Percentiles rank a stretch among this genome's conserved stretches.
phyloP scores from a whole-genome alignment of 208 protist species.

The Phytomonas sp. region DNA sequence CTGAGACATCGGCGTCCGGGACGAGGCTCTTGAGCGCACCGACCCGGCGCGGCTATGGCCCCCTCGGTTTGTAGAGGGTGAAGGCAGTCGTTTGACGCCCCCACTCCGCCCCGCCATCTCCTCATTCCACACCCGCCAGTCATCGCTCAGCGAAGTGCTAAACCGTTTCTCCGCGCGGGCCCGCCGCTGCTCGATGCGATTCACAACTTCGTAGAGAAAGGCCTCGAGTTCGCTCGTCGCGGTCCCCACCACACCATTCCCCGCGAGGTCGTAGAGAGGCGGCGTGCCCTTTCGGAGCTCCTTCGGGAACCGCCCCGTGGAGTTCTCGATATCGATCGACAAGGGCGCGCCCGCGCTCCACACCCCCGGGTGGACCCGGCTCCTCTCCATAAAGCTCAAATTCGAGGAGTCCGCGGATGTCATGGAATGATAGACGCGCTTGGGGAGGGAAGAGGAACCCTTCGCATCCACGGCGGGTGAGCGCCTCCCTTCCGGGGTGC shows the following conservation, averaged over 20 bases:
- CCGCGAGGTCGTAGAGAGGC: background rate
- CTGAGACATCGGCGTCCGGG: background rate
- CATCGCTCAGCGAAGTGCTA: background rate
- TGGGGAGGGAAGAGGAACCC: background rate
- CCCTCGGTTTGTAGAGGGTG: background rate
- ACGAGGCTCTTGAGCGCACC: background rate
- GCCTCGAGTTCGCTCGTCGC: constrained; percentile 2
- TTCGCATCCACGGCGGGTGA: background rate
- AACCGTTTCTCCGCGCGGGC: background rate
- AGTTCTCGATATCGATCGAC: background rate
- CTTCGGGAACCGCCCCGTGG: background rate
- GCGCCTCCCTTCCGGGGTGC: background rate
- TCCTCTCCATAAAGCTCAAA: background rate
- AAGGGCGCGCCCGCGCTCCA: background rate
- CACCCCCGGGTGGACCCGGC: background rate
- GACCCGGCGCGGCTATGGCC: background rate
- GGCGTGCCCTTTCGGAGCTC: background rate
- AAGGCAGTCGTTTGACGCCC: background rate
- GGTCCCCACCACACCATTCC: background rate
- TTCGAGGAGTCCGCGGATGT: background rate
- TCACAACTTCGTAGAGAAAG: background rate
- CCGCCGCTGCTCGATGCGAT: constrained; percentile 4
- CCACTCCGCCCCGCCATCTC: background rate
- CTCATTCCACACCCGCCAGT: background rate
- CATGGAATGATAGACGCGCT: background rate